Conservation (phyloP, 768 basidiomycete species). For the Phanerodontia chrysosporium region DNA sequence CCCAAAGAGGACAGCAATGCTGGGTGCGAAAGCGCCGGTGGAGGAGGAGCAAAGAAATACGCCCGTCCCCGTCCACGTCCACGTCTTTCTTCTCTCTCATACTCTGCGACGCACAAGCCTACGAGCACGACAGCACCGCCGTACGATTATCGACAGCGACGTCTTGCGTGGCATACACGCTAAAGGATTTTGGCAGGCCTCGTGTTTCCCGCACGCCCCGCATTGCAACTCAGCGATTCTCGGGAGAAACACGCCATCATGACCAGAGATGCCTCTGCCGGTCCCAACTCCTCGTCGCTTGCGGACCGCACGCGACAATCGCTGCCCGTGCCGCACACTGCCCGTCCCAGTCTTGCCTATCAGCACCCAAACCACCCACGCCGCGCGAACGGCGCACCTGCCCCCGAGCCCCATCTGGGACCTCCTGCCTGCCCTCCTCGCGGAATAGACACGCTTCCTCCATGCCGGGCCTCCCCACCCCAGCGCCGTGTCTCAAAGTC, state of each 20-base stretch:
- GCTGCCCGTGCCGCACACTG: constrained; percentile 5
- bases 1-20: neutral
- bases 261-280: constrained; percentile 19
- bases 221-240: constrained; percentile 23
- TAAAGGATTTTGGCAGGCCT: constrained; percentile 10
- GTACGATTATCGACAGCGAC: neutral
- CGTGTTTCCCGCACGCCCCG: constrained; percentile 17
- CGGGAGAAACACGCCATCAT: constrained; percentile 15
- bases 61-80: neutral
- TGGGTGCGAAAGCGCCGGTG: neutral
- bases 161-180: neutral
- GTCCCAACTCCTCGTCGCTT: constrained; percentile 14
- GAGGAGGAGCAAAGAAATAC: neutral
- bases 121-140: neutral
- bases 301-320: constrained; percentile 12
- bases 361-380: constrained; percentile 12
- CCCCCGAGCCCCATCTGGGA: constrained; percentile 1
- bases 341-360: constrained; percentile 1
- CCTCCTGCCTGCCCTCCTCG: neutral
- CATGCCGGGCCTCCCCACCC: neutral
- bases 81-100: neutral
- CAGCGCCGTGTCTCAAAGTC: constrained; percentile 10
- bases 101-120: neutral
- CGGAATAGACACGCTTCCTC: neutral
- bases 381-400: constrained; percentile 9